Evolutionary conservation across 768 basidiomycete species (phyloP).

Genomic region (Heimioporus sp.): DNA sequence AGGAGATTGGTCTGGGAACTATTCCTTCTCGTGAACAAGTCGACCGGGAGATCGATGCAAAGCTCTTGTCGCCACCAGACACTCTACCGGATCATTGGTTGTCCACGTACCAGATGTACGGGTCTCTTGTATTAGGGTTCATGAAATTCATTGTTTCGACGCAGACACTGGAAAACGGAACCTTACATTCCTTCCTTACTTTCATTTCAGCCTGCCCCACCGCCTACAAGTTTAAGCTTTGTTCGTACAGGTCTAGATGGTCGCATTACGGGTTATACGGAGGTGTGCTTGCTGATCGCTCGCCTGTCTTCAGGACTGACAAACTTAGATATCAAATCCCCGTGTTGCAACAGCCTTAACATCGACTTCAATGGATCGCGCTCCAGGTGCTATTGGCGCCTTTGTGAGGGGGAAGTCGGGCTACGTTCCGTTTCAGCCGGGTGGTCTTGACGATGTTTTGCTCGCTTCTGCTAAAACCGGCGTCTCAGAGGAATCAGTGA

Average conservation of each 20-base stretch:
- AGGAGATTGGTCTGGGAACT: conserved; percentile 54
- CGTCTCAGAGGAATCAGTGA: conserved; percentile 37
- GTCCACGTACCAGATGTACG: conserved; percentile 81
- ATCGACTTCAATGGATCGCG: conserved; percentile 82
- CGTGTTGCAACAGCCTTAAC: conserved; percentile 68
- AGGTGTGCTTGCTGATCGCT: conserved; percentile 47
- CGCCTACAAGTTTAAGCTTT: conserved; percentile 73
- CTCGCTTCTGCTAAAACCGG: conserved; percentile 29
- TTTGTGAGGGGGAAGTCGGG: conserved; percentile 95
- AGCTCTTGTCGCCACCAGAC: conserved; percentile 67
- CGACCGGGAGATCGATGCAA: conserved; percentile 68
- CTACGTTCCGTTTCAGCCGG: conserved; percentile 92
- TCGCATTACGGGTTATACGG: conserved; percentile 74
- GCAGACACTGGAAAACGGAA: conserved; percentile 71
- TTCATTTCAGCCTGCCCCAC: conserved; percentile 61
- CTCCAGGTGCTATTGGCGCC: conserved; percentile 71
- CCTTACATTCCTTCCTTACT: conserved; percentile 64
- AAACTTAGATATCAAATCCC: conserved; percentile 49
- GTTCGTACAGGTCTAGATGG: conserved; percentile 79
- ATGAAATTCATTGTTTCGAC: conserved; percentile 8
- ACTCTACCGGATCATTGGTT: conserved; percentile 71
- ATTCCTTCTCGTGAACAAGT: conserved; percentile 60
- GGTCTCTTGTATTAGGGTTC: conserved; percentile 8
- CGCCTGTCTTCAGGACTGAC: conserved; percentile 3
- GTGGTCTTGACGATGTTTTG: conserved; percentile 75